phyloP scores from a whole-genome alignment of 164 flowering plant species.

The Magnolia sinica region DNA sequence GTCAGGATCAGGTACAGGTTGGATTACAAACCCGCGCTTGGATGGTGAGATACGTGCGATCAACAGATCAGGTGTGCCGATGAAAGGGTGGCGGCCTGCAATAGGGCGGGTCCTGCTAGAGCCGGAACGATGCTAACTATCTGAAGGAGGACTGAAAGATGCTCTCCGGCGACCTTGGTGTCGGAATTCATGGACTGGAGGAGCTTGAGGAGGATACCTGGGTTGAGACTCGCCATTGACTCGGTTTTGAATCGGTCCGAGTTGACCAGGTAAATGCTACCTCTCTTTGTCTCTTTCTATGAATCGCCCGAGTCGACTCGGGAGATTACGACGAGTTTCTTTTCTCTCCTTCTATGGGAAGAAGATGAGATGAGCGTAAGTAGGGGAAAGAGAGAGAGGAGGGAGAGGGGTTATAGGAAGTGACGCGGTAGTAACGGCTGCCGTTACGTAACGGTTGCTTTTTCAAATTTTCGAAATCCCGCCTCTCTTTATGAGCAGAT shows the following conservation, averaged over 20 bases:
- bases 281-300: too few species aligned
- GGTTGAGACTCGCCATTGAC: constrained; percentile 74
- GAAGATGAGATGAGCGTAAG: background rate
- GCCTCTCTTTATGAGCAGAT: background rate
- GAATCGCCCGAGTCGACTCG: too few species aligned
- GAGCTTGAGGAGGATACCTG: constrained; percentile 83
- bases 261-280: too few species aligned
- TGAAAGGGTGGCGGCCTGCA: constrained; percentile 73
- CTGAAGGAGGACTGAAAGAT: constrained; percentile 81
- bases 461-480: background rate
- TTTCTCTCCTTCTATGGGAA: too few species aligned
- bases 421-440: background rate
- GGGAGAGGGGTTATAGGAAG: background rate
- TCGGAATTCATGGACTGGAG: constrained; percentile 76
- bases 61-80: constrained; percentile 72
- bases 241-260: background rate
- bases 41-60: constrained; percentile 53
- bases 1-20: constrained; percentile 62
- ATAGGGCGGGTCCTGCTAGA: constrained; percentile 32
- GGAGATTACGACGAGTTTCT: too few species aligned
- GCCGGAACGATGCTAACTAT: constrained; percentile 87
- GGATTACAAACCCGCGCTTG: constrained; percentile 62
- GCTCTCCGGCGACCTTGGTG: constrained; percentile 70
- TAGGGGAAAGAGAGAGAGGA: background rate
- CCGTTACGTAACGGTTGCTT: background rate